These are phyloP conservation scores for Miscanthus sacchariflorus DNA, from an alignment of 202 grass and related monocot genomes.

Conservation along the genomic window DNA sequence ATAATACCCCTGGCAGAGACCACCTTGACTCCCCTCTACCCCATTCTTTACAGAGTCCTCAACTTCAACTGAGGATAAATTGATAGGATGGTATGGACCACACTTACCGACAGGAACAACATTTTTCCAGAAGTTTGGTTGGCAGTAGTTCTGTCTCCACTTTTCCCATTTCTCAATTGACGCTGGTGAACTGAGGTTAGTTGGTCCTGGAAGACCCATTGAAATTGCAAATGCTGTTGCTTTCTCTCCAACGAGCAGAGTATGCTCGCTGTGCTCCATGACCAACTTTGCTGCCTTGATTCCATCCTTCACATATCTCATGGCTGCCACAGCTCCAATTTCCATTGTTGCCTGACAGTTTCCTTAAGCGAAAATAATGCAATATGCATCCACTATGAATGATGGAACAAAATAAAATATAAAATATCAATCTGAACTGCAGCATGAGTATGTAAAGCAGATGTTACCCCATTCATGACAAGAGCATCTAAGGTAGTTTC, in stretches of 20 bases:
- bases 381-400: conserved; percentile 40
- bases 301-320: conserved; percentile 94
- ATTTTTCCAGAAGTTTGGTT: conserved; percentile 95
- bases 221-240: conserved; percentile 91
- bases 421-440: conserved; percentile 20
- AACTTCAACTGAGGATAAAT: neutral
- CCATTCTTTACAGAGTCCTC: conserved; percentile 33
- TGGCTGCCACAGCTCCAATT: conserved; percentile 88
- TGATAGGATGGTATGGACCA: conserved; percentile 67
- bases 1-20: conserved; percentile 28
- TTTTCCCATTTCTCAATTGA: conserved; percentile 75
- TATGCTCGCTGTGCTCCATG: conserved; percentile 81
- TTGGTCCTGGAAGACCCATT: conserved; percentile 93
- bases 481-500: conserved; percentile 99
- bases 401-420: conserved; percentile 34
- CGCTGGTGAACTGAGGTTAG: conserved; percentile 78
- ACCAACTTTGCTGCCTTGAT: conserved; percentile 87
- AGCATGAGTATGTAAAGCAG: conserved; percentile 22
- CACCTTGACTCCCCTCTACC: conserved; percentile 5
- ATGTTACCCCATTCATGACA: conserved; percentile 93
- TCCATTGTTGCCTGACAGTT: conserved; percentile 84
- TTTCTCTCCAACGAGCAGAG: conserved; percentile 90
- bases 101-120: conserved; percentile 61
- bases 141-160: conserved; percentile 77
- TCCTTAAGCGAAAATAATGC: conserved; percentile 63